phyloP scores from a whole-genome alignment of 495 filamentous ascomycete species.

The Penicillium subrubescens region DNA sequence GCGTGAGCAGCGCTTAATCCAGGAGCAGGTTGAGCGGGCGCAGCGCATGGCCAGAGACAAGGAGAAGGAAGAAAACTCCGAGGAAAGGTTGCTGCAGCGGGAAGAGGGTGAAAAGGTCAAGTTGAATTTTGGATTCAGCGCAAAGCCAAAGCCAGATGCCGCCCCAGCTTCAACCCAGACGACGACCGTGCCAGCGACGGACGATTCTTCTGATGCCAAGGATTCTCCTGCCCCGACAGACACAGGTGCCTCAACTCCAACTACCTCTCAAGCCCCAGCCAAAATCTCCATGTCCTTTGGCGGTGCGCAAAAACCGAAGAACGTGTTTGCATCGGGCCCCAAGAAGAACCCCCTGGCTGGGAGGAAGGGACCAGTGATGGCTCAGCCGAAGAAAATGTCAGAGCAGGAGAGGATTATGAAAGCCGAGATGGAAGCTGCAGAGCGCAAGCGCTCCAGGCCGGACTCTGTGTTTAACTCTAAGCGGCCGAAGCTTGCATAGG shows the following conservation, averaged over 20 bases:
- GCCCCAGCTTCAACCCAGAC: slow-evolving; percentile 30
- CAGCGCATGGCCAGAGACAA: slow-evolving; percentile 32
- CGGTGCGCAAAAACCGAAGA: slow-evolving; percentile 66
- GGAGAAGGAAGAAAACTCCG: slow-evolving; percentile 43
- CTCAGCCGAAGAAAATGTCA: slow-evolving; percentile 75
- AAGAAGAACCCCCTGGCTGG: slow-evolving; percentile 67
- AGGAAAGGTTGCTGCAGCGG: slow-evolving; percentile 58
- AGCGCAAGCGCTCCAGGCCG: slow-evolving; percentile 60
- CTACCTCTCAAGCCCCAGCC: slow-evolving; percentile 20
- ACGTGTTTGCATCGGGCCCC: slow-evolving; percentile 70
- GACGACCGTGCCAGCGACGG: slow-evolving; percentile 8
- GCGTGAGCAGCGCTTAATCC: slow-evolving; percentile 75
- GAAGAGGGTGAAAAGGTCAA: slow-evolving; percentile 84
- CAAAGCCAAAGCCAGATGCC: slow-evolving; percentile 34
- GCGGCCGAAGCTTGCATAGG: slow-evolving; percentile 37
- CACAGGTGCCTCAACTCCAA: slow-evolving; percentile 24
- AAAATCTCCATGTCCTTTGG: slow-evolving; percentile 62
- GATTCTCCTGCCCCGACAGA: slow-evolving; percentile 16
- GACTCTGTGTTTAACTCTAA: slow-evolving; percentile 39
- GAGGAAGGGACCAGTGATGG: slow-evolving; percentile 62
- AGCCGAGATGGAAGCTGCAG: slow-evolving; percentile 70
- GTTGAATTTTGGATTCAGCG: slow-evolving; percentile 64
- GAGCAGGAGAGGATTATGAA: slow-evolving; percentile 92
- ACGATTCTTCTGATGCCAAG: slow-evolving; percentile 18
- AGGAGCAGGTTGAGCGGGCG: slow-evolving; percentile 80